phyloP scores from a whole-genome alignment of 2,329 filamentous ascomycete genomes.

The Colletotrichum plurivorum region DNA sequence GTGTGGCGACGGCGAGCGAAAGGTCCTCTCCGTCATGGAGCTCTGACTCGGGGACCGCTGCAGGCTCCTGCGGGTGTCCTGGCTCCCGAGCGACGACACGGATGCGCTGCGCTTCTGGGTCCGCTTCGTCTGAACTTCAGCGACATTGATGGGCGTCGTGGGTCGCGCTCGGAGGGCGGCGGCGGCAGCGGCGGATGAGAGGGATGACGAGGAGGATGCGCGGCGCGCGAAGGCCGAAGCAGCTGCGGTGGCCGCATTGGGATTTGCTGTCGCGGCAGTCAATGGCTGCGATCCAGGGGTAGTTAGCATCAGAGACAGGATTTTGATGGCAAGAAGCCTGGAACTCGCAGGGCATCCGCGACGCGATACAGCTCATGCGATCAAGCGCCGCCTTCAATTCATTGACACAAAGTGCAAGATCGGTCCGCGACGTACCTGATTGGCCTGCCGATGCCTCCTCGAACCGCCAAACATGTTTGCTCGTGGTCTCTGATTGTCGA shows the following conservation, averaged over 20 bases:
- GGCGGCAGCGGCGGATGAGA: constrained; percentile 89
- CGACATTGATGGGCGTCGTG: constrained; percentile 83
- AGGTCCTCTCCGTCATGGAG: constrained; percentile 92
- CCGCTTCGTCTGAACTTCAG: constrained; percentile 89
- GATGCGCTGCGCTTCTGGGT: constrained; percentile 82
- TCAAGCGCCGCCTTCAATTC: neutral
- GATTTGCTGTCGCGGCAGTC: constrained; percentile 74
- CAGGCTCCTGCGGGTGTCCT: constrained; percentile 62
- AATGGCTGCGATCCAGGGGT: constrained; percentile 65
- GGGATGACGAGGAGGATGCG: constrained; percentile 72
- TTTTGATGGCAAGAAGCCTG: constrained; percentile 40
- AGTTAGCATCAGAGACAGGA: constrained; percentile 35
- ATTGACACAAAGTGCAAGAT: neutral
- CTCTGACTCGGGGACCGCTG: constrained; percentile 78
- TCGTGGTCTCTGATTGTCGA: constrained; percentile 28
- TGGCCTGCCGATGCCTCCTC: constrained; percentile 63
- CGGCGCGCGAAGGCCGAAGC: constrained; percentile 83
- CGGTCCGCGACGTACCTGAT: constrained; percentile 55
- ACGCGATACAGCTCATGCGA: neutral
- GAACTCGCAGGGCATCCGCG: neutral
- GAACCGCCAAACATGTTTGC: constrained; percentile 66
- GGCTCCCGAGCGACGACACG: constrained; percentile 74
- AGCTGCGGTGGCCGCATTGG: constrained; percentile 84
- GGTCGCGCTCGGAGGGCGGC: constrained; percentile 85
- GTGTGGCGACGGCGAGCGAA: constrained; percentile 76